Evolutionary conservation across 495 filamentous ascomycete species (phyloP), one percentile per base, ranked within the genome.

Genomic region (Aspergillus nidulans): DNA sequence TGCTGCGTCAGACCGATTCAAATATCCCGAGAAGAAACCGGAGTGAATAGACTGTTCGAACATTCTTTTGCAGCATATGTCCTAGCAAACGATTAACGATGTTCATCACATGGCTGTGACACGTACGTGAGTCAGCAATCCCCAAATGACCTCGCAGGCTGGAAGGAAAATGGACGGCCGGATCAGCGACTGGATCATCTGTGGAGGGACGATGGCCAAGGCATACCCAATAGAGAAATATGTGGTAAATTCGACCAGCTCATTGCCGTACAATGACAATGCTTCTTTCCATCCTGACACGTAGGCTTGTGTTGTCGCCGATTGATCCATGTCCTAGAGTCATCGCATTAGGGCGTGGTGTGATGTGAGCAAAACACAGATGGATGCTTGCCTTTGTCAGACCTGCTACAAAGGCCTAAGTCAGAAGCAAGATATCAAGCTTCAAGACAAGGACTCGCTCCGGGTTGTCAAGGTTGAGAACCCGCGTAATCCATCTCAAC

Each of bases 201-300:
- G 76, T 49, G 74, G 75, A 12, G 80, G 81, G 25, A 84, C 71
- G 60, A 81, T 70, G 20, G 78, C 80, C 23, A 83, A 60, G n/a
- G 83, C 72, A 58, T 81, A 79, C 6, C 81, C 81, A 34, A 80
- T 74, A 4, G 77, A 83, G 68, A 74, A 85, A 40, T 65, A 75
- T 3, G 75, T 77, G 19, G 65, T 70, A 57, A 78, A 39, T 1
- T 50, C 56, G 28, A 61, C 65, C 6, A 67, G 52, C 57, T 85
- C 67, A 18, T 75, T 80, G 15, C 79, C 78, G 18, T 71, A 69
- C 19, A 83, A 60, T 23, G 68, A 62, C 9, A 83, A 61, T 38
- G 78, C 75, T 56, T 83, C 79, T 53, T 83, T 77, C 81, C 81
- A 82, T 8, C 78, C 78, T 6, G 76, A 80, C 0, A 82, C 66